Evolutionary conservation across 192 early-diverging fungal genomes (phyloP), one percentile per base, ranked within the genome.

Genomic region (Backusella psychrophila): DNA sequence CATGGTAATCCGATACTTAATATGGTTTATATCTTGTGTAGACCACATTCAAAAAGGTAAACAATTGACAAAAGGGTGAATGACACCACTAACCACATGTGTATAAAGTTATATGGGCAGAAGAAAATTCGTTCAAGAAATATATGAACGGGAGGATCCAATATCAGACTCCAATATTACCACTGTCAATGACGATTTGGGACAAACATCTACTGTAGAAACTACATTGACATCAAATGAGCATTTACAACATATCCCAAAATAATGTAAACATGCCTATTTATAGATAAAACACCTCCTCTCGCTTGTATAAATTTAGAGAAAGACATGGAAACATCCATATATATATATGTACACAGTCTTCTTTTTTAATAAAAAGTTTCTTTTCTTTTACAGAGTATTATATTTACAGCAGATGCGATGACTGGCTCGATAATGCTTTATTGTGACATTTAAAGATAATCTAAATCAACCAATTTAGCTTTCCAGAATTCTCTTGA

Each of bases 21-120:
- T 80, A 86, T 88, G 49, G 52, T 79, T 17, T 86, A 86, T 71
- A 84, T 89, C 4, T 69, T 92, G 12, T 93, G 88, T 77, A 74
- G 89, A 36, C 86, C 86, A 38, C 82, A 83, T 12, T 77, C 83
- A 15, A 80, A 82, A 68, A 89, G 87, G 84, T 89, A 84, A 41
- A 26, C 1, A 72, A 14, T 49, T 1, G 14, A 33, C 6, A 35
- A 63, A 63, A 12, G 4, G 2, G 9, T 26, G 23, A 63, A 63
- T 63, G 6, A 63, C 21, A 49, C 0, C 46, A 49, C 17, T 53
- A 26, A 17, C 15, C 15, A 15, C 29, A 8, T 39, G 11, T 39
- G 5, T 29, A 42, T 14, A 56, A n/a, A 75, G 74, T 46, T 75
- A 75, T 33, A 14, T 75, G 36, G 74, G 63, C 8, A 66, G 74